Evolutionary conservation across 495 filamentous ascomycete species (phyloP), one percentile per base, ranked within the genome.

Genomic region (Talaromyces adpressus): DNA sequence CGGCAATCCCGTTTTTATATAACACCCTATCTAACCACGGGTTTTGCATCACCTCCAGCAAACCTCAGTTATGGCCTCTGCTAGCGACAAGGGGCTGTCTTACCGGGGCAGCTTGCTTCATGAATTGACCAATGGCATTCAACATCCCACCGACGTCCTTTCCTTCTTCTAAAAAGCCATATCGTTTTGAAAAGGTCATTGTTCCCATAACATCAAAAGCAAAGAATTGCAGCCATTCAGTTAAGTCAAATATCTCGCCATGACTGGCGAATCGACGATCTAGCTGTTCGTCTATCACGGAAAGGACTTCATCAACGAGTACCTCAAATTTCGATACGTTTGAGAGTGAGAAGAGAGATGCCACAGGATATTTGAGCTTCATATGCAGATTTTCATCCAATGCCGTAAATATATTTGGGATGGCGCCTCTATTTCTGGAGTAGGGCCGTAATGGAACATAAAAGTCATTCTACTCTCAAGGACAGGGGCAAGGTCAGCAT

Each of bases 201-300:
- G 75, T 72, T 7, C 72, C 79, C 39, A 82, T 73, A 1, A 75
- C 79, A 59, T 73, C 76, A 57, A 83, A 80, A 52, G 78, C 70
- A 58, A 74, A 81, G 65, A 73, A 83, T 57, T 73, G 79, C 45
- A 82, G 67, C 81, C 80, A 84, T 30, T 68, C 51, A 12, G 75
- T 70, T 0, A 82, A 67, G 57, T 65, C 60, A 34, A 34, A 34
- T 34, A 34, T 34, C 32, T 34, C 32, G 32, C 32, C 32, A 34
- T 34, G 32, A 34, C 32, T 34, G 32, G 32, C 69, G 64, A 76
- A 77, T 12, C 69, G 68, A 9, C 57, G 63, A 52, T 80, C 72
- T 2, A 82, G 57, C 61, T 75, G 73, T 23, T 67, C 32, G 32
- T 34, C 32, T 34, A 34, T 34, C 32, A 34, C 36, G 11, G 71